Conservation (phyloP, 1,139 yeast genomes). For the Suhomyces anneliseae region DNA sequence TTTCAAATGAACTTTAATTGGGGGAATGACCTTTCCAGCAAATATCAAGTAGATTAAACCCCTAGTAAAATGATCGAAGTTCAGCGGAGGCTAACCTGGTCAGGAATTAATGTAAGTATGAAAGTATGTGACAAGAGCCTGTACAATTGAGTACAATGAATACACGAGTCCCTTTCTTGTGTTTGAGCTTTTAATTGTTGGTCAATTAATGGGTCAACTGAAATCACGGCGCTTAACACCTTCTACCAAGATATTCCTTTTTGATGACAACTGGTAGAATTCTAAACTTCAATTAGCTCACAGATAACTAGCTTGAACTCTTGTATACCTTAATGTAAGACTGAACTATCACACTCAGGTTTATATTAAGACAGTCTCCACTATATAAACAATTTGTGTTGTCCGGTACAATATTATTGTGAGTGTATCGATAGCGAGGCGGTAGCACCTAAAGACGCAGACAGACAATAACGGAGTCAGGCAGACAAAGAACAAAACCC, state of each 20-base stretch:
- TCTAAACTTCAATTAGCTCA: not conserved
- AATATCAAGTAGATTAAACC: no score
- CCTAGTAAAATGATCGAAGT: no score
- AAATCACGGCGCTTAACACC: not conserved
- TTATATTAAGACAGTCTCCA: not conserved
- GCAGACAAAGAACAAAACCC: slow-evolving; percentile 7
- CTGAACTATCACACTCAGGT: not conserved
- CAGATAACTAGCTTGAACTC: not conserved
- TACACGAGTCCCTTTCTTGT: no score
- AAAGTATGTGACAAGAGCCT: not conserved
- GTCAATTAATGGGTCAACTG: not conserved
- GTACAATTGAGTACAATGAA: not conserved
- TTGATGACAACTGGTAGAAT: not conserved
- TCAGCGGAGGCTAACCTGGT: no score
- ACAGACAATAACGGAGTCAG: slow-evolving; percentile 6
- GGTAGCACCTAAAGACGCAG: slow-evolving; percentile 11
- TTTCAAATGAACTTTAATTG: no score
- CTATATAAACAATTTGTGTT: slow-evolving; percentile 10
- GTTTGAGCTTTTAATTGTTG: no score
- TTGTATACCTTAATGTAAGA: not conserved
- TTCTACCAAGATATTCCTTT: not conserved
- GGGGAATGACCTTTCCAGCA: no score
- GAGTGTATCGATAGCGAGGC: slow-evolving; percentile 12
- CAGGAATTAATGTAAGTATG: no score
- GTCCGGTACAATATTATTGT: slow-evolving; percentile 6